Evolutionary conservation across 306 rosid genomes (phyloP), one percentile per base, ranked within the genome.

Genomic region (Castanea crenata): DNA sequence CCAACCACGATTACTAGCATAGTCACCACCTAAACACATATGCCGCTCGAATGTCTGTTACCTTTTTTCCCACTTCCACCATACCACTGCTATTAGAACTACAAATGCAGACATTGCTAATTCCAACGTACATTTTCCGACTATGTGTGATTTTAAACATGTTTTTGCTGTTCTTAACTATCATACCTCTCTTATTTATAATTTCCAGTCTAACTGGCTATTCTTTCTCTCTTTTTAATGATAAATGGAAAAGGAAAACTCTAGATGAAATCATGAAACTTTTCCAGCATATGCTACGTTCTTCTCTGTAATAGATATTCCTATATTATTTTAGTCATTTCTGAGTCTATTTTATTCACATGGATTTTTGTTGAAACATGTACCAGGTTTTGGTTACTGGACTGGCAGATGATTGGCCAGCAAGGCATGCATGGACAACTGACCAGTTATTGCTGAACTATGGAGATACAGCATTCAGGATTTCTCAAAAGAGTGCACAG

Each of bases 341-440:
- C 35, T 63, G 71, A 83, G 25, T 82, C 72, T 74, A 57, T 80
- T 74, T 51, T 51, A 51, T 25, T 71, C 58, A 63, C 81, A 49
- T 82, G 80, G 55, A 77, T 49, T 77, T 16, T 78, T 85, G 79
- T 77, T 77, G 79, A 82, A 25, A 19, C 69, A 15, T 86, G 23
- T 76, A 58, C 71, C 87, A 95, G 99, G 91, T 95, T 76, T 74
- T 95, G 86, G 86, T 95, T 72, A 80, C 82, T 71, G 96, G 94
- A 74, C 84, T 95, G 86, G 91, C 92, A 61, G 97, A 95, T 70
- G 64, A 88, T 61, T 95, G 99, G 99, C 92, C 97, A 25, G 99
- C 99, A 72, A 89, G 91, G 89, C 69, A 70, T 83, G 83, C 86
- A 80, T 95, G 99, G 99, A 89, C 93, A 80, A 76, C 82, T 57